Evolutionary conservation across 2,329 filamentous ascomycete genomes (phyloP).

Genomic region (Fusarium chaquense): DNA sequence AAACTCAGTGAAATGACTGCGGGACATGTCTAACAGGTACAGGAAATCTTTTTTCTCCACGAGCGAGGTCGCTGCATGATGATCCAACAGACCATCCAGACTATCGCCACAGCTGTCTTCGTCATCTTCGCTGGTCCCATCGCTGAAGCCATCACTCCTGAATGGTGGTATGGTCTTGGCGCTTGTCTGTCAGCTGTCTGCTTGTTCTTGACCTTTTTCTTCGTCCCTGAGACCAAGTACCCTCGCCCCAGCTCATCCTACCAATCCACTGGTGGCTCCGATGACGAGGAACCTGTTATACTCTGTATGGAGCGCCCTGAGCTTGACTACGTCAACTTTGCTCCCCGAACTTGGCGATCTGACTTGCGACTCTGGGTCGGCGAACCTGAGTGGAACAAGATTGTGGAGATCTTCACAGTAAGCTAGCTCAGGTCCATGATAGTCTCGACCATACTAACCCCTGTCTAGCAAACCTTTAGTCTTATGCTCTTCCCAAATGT

Average conservation of each 20-base stretch:
- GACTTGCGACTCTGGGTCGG: slow-evolving; percentile 41
- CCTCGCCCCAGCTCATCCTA: slow-evolving; percentile 14
- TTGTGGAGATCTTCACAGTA: slow-evolving; percentile 27
- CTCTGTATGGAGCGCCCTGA: slow-evolving; percentile 36
- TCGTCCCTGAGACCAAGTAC: slow-evolving; percentile 26
- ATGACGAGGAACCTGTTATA: slow-evolving; percentile 5
- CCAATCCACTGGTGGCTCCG: slow-evolving; percentile 8
- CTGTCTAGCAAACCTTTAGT: slow-evolving; percentile 34
- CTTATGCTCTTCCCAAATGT: slow-evolving; percentile 43
- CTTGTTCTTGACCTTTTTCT: slow-evolving; percentile 11
- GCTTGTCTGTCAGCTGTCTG: slow-evolving; percentile 16
- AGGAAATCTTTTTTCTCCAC: slow-evolving; percentile 44
- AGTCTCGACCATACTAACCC: not conserved
- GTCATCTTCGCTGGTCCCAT: slow-evolving; percentile 24
- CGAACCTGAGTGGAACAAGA: slow-evolving; percentile 32
- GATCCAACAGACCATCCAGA: slow-evolving; percentile 41
- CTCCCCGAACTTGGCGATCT: slow-evolving; percentile 37
- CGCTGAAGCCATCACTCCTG: slow-evolving; percentile 13
- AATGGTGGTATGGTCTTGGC: slow-evolving; percentile 26
- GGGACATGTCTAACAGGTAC: not conserved
- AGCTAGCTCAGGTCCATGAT: not conserved
- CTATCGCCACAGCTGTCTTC: slow-evolving; percentile 30
- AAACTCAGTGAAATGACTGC: accelerated
- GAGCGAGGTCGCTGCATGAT: slow-evolving; percentile 39
- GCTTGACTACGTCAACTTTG: slow-evolving; percentile 39